Conservation (phyloP, 805 yeast genomes). For the Teunomyces panamensis region DNA sequence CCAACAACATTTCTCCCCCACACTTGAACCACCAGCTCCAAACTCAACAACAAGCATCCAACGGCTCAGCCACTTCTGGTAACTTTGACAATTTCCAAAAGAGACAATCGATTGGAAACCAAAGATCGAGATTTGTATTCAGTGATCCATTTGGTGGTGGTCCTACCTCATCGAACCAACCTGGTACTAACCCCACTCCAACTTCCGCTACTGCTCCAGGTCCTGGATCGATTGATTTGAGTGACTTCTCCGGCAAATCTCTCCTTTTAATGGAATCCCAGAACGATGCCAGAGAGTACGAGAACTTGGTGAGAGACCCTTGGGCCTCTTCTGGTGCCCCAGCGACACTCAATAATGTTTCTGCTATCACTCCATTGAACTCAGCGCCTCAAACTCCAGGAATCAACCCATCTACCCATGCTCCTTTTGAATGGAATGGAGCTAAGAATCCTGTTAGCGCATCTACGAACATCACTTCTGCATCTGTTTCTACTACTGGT, state of each 20-base stretch:
- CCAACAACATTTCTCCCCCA: constrained; percentile 35
- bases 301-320: constrained; percentile 47
- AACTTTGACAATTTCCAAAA: constrained; percentile 35
- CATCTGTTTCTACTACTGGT: not conserved
- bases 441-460: constrained; percentile 7
- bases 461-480: constrained; percentile 1
- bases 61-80: not conserved
- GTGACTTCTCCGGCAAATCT: constrained; percentile 41
- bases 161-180: constrained; percentile 2
- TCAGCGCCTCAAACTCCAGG: constrained; percentile 44
- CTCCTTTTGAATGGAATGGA: constrained; percentile 35
- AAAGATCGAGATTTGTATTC: constrained; percentile 66
- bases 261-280: constrained; percentile 45
- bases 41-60: constrained; percentile 2
- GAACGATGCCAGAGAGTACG: constrained; percentile 46
- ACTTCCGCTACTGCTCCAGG: constrained; percentile 6
- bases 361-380: constrained; percentile 10
- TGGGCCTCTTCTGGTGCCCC: constrained; percentile 24
- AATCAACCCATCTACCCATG: constrained; percentile 10
- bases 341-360: constrained; percentile 3
- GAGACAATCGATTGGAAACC: constrained; percentile 54
- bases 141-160: constrained; percentile 52
- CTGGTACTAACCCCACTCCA: constrained; percentile 3
- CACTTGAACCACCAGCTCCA: constrained; percentile 12
- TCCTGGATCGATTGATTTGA: constrained; percentile 28